Evolutionary conservation across 495 filamentous ascomycete genomes (phyloP), one percentile per base, ranked within the genome.

Genomic region (Cetradonia linearis): DNA sequence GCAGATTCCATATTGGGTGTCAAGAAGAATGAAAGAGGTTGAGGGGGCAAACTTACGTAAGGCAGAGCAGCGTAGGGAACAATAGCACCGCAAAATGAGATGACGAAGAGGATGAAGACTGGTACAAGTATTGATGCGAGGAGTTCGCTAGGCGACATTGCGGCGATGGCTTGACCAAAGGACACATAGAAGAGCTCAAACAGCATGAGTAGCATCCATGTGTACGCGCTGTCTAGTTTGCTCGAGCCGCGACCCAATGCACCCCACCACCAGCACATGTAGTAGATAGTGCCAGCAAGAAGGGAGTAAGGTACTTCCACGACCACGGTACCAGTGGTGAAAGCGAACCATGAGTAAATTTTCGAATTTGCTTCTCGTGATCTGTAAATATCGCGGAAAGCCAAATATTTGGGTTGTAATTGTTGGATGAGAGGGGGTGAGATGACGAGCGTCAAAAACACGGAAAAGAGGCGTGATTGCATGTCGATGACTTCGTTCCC

Each of bases 41-140:
- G 13, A 28, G 10, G 42, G 42, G 52, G 44, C 2, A 58, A 18
- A 38, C 67, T 61, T 49, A 64, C 62, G 20, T 67, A 70, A 6
- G 88, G 88, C 69, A 94, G 87, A 65, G 85, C 82, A 0, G 82
- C 80, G 31, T 79, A 82, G 0, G 89, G 87, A 56, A 91, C 85
- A 10, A 88, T 82, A 56, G 92, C 87, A 63, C 89, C 89, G 68
- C 86, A 92, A 80, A 94, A 91, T 0, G 66, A 62, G 18, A 92
- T 76, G 10, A 85, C 81, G 68, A 91, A 88, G 52, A 86, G 81
- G 71, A 91, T 85, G 68, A 87, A 83, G 64, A 89, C 86, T 4
- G 89, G 89, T 13, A 86, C 82, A 5, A 87, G 77, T 1, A 91
- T 67, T 10, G 81, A 84, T 18, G 86, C 86, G 38, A 90, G 77